Base-by-base conservation (phyloP, 2,329 filamentous ascomycete genomes). In the Pyrenochaeta sp. region DNA sequence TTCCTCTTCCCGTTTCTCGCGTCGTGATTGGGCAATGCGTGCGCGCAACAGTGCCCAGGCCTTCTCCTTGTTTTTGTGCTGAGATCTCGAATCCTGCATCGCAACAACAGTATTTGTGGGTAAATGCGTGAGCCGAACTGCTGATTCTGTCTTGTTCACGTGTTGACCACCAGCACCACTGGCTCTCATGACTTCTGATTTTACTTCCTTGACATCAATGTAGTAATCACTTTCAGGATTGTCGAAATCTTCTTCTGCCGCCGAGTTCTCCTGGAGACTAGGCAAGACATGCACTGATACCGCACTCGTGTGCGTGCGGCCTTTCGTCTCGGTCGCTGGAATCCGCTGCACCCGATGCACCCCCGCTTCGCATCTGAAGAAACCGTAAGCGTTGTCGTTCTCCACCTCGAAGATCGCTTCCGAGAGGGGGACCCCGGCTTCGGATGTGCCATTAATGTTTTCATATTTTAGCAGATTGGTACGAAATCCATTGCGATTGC, bases 91-190 rank as follows among this genome's bases (percentile, higher is more conserved):
- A 68, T 99, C 94, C 71, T 99, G 94, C 81, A 97, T 96, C 9
- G 86, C 87, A 10, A 97, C 92, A 2, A 89, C 84, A 0, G 86
- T 94, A 30, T 88, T 89, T 1, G 91, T 96, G 2, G 94, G 94
- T 6, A 88, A 73, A 75, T 99, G 94, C 2, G 92, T 97, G 61
- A 99, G 79, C 7, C 94, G 87, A 49, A 99, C 89, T 3, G 94
- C 94, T 20, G 90, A 96, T 75, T 99, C 94, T 0, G 94, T 99
- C 71, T 93, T 96, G 75, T 99, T 99, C 67, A 99, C 94, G 73
- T 99, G 94, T 75, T 99, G 94, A 1, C 94, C 94, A 21, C 94
- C 94, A 0, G 94, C 93, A 47, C 94, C 94, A 31, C 90, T 80
- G 0, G 94, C 91, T 11, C 92, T 83, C 92, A 97, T 96, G 48